Base-by-base conservation (phyloP, 371 early-diverging fungal genomes). In the Mortierella sp. region DNA sequence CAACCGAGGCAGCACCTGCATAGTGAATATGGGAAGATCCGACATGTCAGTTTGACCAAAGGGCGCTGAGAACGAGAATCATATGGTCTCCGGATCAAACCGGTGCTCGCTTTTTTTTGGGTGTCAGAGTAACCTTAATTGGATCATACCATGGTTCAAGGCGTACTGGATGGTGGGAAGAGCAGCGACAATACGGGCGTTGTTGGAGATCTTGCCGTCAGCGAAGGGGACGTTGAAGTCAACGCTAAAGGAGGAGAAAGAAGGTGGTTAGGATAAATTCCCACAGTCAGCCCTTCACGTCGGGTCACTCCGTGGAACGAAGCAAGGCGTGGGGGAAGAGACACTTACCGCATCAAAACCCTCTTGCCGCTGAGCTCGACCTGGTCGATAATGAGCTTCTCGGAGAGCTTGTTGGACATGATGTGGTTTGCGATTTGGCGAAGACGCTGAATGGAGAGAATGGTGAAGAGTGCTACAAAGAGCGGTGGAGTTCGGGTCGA, bases 191-290 rank as follows among this genome's bases (percentile, higher is more conserved):
- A 99, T 98, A 81, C 99, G 94, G 84, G 94, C 93, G 84, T 96
- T 95, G 92, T 97, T 97, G 78, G 94, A 91, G 82, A 99, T 97
- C 71, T 87, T 89, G 66, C 92, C 93, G 51, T 93, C 91, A 76
- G 89, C 87, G 72, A 97, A 90, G 42, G 99, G 99, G 23, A 99
- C 99, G 86, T 99, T 99, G 84, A 97, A 99, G 88, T 99, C 99
- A 59, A 98, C 99, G 61, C 96, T 95, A 71, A 34, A 57, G 31
- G 28, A 14, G 31, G 45, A 57, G 31, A 42, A 14, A 34, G 43
- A 31, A 18, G 18, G 46, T 34, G 10, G 34, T 34, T 7, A 10
- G 34, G 10, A 34, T 34, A 4, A 10, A 10, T 34, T 34, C 34
- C 34, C 10, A 7, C 38, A 56, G 49, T 31, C 54, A 47, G 49